Evolutionary conservation across 169 alveolate genomes (phyloP), one percentile per base, ranked within the genome.

Genomic region (Cryptosporidium ryanae): DNA sequence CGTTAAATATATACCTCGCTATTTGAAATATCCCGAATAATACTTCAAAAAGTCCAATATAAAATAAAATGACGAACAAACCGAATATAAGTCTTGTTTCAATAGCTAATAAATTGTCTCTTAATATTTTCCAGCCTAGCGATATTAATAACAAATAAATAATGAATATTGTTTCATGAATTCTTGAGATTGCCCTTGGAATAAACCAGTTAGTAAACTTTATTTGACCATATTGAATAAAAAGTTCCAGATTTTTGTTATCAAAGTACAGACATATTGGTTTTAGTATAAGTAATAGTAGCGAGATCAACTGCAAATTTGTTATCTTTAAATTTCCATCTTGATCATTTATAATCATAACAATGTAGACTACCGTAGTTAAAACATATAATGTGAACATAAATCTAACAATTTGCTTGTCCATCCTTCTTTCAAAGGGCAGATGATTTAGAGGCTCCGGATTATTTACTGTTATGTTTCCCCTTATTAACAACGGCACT

Each of bases 401-500:
- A 25, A 61, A 59, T 44, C 59, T 61, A 29, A 43, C 46, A 57
- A 76, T 38, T 32, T 38, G 43, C 17, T 18, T n/a, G n/a, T 76
- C 87, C 71, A 55, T 76, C 43, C 87, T 76, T 32, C 71, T 76
- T 29, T 76, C 87, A 25, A 76, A 76, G 18, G 87, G 59, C 12
- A 76, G 70, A 48, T 76, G 87, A 25, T 76, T 76, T 8, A 76
- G 34, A 18, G 87, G 87, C 23, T 38, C 57, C 43, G 87, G 87
- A 61, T 76, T 76, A 23, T 59, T 55, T 3, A 59, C n/a, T 0
- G 46, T 32, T 38, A 76, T 32, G 18, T 38, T 76, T 8, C 87
- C 87, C 15, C 12, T 76, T 57, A 76, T 76, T 17, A 21, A 46
- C 29, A 76, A 65, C 7, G 87, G 87, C 13, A 61, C 27, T 61